These are phyloP conservation scores for Agrocybe chaxingu DNA, from an alignment of 768 basidiomycete genomes.

Conservation along the genomic window DNA sequence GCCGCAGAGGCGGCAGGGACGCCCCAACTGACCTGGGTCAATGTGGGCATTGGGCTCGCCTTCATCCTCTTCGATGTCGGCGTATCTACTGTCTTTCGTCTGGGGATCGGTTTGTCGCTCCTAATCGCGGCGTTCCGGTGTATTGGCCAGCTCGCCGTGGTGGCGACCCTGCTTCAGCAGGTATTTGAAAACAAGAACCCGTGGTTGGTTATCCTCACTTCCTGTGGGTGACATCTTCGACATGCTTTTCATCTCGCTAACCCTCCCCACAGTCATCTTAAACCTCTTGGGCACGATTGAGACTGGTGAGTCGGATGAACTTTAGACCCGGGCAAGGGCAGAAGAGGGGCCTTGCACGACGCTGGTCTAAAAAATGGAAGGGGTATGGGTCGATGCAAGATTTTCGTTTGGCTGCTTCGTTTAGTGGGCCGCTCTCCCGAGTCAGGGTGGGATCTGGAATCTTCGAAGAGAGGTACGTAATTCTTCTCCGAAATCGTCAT, in stretches of 20 bases:
- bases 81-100: conserved; percentile 59
- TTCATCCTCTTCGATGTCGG: conserved; percentile 75
- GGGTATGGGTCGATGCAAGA: too few species aligned
- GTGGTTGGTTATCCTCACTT: conserved; percentile 73
- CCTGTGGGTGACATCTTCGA: conserved; percentile 43
- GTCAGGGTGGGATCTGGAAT: too few species aligned
- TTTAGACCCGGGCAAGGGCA: background rate
- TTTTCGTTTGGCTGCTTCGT: too few species aligned
- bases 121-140: conserved; percentile 72
- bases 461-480: too few species aligned
- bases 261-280: conserved; percentile 47
- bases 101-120: conserved; percentile 69
- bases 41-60: conserved; percentile 70
- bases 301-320: conserved; percentile 47
- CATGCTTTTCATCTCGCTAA: background rate
- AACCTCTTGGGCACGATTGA: conserved; percentile 79
- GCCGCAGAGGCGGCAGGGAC: background rate
- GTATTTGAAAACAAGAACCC: conserved; percentile 76
- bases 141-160: conserved; percentile 71
- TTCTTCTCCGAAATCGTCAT: too few species aligned
- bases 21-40: conserved; percentile 54
- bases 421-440: too few species aligned
- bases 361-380: too few species aligned
- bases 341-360: too few species aligned
- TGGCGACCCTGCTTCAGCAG: conserved; percentile 64